phyloP scores from a whole-genome alignment of 1,284 basidiomycete genomes.

The Schizophyllum commune region DNA sequence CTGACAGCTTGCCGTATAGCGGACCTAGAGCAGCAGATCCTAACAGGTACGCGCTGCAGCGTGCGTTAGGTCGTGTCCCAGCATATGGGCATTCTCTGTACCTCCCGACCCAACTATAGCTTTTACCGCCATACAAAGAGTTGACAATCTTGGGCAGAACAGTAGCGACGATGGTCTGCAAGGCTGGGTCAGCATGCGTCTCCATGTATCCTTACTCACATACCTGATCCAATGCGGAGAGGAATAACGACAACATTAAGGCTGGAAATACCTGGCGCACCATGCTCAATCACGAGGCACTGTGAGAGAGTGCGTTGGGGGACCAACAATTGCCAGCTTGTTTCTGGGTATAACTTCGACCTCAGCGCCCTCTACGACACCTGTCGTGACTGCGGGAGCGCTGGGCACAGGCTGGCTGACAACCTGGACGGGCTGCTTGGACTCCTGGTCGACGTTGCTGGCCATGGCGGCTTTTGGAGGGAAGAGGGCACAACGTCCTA shows the following conservation, averaged over 20 bases:
- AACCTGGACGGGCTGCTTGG: too few relatives aligned
- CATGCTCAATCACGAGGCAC: not conserved
- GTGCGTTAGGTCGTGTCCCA: not conserved
- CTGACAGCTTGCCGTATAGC: slow-evolving; percentile 71
- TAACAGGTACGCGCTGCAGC: slow-evolving; percentile 61
- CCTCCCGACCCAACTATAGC: slow-evolving; percentile 76
- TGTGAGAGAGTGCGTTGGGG: not conserved
- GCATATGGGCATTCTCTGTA: slow-evolving; percentile 19
- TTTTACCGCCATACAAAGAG: slow-evolving; percentile 57
- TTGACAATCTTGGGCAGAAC: slow-evolving; percentile 74
- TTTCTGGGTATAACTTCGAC: not conserved
- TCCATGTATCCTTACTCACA: not conserved
- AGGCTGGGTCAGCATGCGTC: not conserved
- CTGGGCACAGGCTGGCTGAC: too few relatives aligned
- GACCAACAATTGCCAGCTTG: not conserved
- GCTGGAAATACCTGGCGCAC: not conserved
- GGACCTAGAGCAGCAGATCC: slow-evolving; percentile 60
- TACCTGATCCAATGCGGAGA: not conserved
- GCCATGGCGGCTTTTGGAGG: too few relatives aligned
- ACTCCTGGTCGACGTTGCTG: too few relatives aligned
- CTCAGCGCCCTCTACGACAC: not conserved
- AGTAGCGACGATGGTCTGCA: slow-evolving; percentile 65
- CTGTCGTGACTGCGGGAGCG: too few relatives aligned
- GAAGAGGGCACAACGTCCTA: too few relatives aligned
- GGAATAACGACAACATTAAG: not conserved